A percentile compares a stretch with the other conserved stretches of the same genome.
Conservation (phyloP, 306 rosid species). For the Glycine latifolia region DNA sequence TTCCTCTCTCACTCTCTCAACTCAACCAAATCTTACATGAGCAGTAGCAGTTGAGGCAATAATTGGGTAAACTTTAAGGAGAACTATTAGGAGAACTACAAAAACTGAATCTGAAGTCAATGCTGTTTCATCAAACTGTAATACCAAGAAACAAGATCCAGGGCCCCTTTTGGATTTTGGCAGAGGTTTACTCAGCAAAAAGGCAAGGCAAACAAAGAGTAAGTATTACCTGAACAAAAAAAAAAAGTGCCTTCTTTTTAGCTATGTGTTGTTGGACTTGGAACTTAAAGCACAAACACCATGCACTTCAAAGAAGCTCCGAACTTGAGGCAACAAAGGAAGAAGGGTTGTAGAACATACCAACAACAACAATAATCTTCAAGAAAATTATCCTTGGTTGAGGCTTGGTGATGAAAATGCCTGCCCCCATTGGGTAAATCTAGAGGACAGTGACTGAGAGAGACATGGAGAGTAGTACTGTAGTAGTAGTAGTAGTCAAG, state of each 20-base stretch:
- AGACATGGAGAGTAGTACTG: slow-evolving; percentile 24
- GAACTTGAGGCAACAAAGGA: slow-evolving; percentile 34
- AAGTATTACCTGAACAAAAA: slow-evolving; percentile 64
- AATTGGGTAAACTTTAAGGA: slow-evolving; percentile 36
- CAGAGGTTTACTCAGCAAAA: slow-evolving; percentile 25
- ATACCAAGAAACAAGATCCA: slow-evolving; percentile 57
- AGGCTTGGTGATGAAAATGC: slow-evolving; percentile 42
- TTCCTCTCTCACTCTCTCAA: slow-evolving; percentile 43
- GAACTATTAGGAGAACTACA: slow-evolving; percentile 27
- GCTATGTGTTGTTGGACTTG: slow-evolving; percentile 16
- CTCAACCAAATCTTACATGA: slow-evolving; percentile 47
- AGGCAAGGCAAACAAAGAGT: slow-evolving; percentile 27
- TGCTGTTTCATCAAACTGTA: slow-evolving; percentile 39
- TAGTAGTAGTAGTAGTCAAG: slow-evolving; percentile 6
- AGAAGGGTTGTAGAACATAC: slow-evolving; percentile 38
- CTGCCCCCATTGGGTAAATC: slow-evolving; percentile 52
- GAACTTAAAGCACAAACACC: slow-evolving; percentile 34
- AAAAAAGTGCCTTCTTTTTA: background rate
- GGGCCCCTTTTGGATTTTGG: slow-evolving; percentile 39
- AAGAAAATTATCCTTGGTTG: slow-evolving; percentile 61
- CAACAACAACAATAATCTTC: slow-evolving; percentile 48
- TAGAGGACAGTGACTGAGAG: slow-evolving; percentile 46
- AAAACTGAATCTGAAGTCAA: slow-evolving; percentile 44
- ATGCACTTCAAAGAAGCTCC: slow-evolving; percentile 53
- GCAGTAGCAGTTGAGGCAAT: slow-evolving; percentile 20